Conservation (phyloP, 225 moss, liverwort and hornwort genomes). For the Sphagnum tenellum region DNA sequence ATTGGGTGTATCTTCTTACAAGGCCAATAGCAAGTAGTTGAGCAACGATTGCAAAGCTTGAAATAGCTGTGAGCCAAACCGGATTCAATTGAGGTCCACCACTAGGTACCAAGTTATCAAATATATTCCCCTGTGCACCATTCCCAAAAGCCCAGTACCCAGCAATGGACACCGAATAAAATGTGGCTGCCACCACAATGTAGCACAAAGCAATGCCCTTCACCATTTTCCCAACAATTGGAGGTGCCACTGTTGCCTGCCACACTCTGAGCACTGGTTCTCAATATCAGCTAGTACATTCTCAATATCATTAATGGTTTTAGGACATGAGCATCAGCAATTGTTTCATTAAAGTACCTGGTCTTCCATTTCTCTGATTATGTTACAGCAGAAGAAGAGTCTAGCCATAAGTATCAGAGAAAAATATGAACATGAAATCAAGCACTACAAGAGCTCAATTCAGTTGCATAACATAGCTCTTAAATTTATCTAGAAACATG, state of each 20-base stretch:
- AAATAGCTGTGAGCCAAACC: conserved; percentile 20
- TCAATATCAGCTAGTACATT: no score
- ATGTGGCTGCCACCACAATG: conserved; percentile 35
- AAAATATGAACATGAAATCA: no score
- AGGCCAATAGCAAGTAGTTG: conserved; percentile 23
- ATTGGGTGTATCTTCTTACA: conserved; percentile 7
- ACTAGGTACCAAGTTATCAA: conserved; percentile 8
- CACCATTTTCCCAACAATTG: conserved; percentile 49
- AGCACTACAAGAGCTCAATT: no score
- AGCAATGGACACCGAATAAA: conserved; percentile 47
- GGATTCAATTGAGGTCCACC: not conserved
- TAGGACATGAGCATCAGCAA: no score
- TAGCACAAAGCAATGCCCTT: conserved; percentile 54
- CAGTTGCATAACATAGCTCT: no score
- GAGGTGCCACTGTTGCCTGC: conserved; percentile 52
- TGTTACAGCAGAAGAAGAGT: no score
- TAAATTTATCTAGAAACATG: no score
- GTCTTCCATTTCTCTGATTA: no score
- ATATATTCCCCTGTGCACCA: conserved; percentile 6
- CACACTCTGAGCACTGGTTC: no score
- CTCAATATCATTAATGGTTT: no score
- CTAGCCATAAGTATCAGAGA: no score
- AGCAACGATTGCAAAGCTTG: conserved; percentile 9
- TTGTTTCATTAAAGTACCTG: no score
- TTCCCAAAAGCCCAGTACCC: conserved; percentile 30